Evolutionary conservation across 768 basidiomycete species (phyloP).

Genomic region (Hemileccinum rubropunctum): DNA sequence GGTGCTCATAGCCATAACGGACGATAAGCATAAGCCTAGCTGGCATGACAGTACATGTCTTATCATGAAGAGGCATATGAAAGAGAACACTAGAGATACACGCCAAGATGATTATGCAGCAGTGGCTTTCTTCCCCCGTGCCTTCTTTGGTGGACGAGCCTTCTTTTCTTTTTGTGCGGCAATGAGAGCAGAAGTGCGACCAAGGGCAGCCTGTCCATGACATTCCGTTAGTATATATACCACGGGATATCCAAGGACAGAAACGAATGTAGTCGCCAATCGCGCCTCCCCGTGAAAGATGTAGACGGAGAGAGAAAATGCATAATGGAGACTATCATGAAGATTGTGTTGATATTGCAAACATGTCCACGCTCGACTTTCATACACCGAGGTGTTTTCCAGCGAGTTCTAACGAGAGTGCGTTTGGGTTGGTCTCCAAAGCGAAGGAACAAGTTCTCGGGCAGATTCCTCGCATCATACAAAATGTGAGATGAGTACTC

Average conservation of each 20-base stretch:
- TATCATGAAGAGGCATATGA: conserved; percentile 22
- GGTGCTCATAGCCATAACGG: too few species aligned
- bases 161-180: conserved; percentile 72
- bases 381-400: conserved; percentile 64
- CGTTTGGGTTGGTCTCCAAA: conserved; percentile 32
- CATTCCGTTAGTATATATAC: conserved; percentile 42
- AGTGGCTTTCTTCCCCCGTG: conserved; percentile 62
- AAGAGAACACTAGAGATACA: conserved; percentile 26
- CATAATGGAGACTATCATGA: conserved; percentile 21
- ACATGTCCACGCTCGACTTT: conserved; percentile 93
- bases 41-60: conserved; percentile 13
- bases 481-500: conserved; percentile 46
- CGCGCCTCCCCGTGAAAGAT: conserved; percentile 30
- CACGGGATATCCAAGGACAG: conserved; percentile 32
- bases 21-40: not conserved
- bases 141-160: conserved; percentile 62
- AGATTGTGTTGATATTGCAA: conserved; percentile 62
- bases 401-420: conserved; percentile 94
- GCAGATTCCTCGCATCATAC: not conserved
- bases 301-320: conserved; percentile 28
- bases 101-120: conserved; percentile 19
- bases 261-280: conserved; percentile 23
- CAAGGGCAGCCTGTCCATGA: conserved; percentile 60
- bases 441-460: not conserved
- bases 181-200: conserved; percentile 71